Conservation (phyloP, 768 basidiomycete genomes). For the Albatrellus ellisii region DNA sequence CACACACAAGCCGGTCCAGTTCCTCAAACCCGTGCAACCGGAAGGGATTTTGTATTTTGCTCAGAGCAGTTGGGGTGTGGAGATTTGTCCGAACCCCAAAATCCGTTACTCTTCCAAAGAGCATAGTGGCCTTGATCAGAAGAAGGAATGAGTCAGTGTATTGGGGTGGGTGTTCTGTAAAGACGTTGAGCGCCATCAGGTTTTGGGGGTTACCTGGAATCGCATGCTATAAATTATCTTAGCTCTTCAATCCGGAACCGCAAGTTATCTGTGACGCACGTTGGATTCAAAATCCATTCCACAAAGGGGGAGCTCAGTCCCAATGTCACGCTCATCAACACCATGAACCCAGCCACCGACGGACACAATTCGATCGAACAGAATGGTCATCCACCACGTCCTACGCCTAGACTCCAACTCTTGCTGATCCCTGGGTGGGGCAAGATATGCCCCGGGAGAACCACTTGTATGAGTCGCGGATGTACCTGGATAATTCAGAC, state of each 20-base stretch:
- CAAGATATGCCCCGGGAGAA: slow-evolving; percentile 69
- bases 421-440: slow-evolving; percentile 61
- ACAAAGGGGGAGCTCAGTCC: slow-evolving; percentile 71
- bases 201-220: slow-evolving; percentile 70
- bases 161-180: slow-evolving; percentile 54
- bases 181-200: slow-evolving; percentile 47
- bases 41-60: slow-evolving; percentile 66
- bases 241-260: slow-evolving; percentile 5
- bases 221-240: slow-evolving; percentile 28
- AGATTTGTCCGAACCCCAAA: slow-evolving; percentile 69
- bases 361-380: slow-evolving; percentile 67
- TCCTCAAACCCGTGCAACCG: slow-evolving; percentile 50
- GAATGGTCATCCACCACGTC: slow-evolving; percentile 86
- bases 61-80: slow-evolving; percentile 49
- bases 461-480: slow-evolving; percentile 54
- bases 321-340: slow-evolving; percentile 73
- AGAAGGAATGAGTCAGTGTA: slow-evolving; percentile 78
- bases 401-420: slow-evolving; percentile 71
- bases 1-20: slow-evolving; percentile 54
- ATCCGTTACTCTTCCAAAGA: slow-evolving; percentile 78
- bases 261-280: slow-evolving; percentile 26
- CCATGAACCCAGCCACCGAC: slow-evolving; percentile 77
- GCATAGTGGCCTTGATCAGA: slow-evolving; percentile 72
- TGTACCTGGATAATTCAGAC: slow-evolving; percentile 78
- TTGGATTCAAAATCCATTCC: slow-evolving; percentile 65